Base-by-base conservation (phyloP, 2,329 filamentous ascomycete species). In the Aspergillus aculeatus region DNA sequence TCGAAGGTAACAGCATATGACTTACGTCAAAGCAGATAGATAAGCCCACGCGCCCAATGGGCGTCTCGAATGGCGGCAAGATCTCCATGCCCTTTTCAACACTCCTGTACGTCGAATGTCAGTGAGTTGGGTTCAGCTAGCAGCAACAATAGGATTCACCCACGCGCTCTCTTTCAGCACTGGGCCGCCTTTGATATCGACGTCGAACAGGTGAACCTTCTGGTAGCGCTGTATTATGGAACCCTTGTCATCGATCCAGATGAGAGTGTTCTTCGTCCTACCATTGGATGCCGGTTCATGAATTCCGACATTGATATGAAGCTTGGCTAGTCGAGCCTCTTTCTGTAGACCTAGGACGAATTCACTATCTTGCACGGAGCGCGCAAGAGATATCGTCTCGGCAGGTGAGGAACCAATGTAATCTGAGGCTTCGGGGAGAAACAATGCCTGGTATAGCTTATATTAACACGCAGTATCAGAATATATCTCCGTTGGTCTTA, bases 201-300 rank as follows among this genome's bases (percentile, higher is more conserved):
- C 83, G 73, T 97, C 92, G 76, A 98, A 97, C 14, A 97, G 83
- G 73, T 97, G 93, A 32, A 96, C 79, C 75, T 98, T 98, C 74
- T 96, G 89, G 77, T 97, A 97, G 21, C 82, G 78, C 14, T 87
- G 81, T 1, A 77, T 75, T 29, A 90, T 86, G 4, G 80, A 70
- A 0, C 88, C 88, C 0, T 78, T 68, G 47, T 83, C 81, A 66
- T 86, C 77, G 64, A 91, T 90, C 86, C 87, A 90, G 50, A 90
- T 79, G 29, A 87, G 77, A 0, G 84, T 86, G 69, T 90, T 90
- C 62, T 83, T 84, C 44, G 90, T 81, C 57, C 82, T 78, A 19
- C 74, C 75, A 47, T 78, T 73, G 2, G 80, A 69, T 19, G 83
- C 82, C 1, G 89, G 87, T 63, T 94, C 90, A 77, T 97, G 94